Evolutionary conservation across 2,329 filamentous ascomycete genomes (phyloP).

Genomic region (Calonectria naviculata): DNA sequence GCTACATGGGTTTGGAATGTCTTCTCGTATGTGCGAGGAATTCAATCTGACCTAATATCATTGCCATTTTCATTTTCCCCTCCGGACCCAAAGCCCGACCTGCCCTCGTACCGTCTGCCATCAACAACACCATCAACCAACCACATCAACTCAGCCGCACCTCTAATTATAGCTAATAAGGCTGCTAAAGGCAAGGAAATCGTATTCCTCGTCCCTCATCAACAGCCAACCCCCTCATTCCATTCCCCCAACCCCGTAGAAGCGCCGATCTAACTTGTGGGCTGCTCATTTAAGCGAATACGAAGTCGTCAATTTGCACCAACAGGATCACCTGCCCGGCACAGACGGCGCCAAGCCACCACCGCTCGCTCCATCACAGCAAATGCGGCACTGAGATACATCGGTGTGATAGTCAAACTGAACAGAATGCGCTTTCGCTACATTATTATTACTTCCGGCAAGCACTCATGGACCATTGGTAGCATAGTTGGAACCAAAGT

Average conservation of each 20-base stretch:
- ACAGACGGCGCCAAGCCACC: conserved; percentile 19
- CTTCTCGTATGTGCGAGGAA: background rate
- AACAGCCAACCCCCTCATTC: background rate
- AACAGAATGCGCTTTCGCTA: background rate
- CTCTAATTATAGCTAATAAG: background rate
- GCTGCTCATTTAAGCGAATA: conserved; percentile 23
- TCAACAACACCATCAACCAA: conserved; percentile 1
- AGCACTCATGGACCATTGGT: conserved; percentile 8
- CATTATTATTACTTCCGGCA: conserved; percentile 25
- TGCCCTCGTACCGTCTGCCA: background rate
- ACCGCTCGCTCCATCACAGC: background rate
- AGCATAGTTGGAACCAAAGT: conserved; percentile 7
- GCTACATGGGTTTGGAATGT: background rate
- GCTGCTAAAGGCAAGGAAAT: background rate
- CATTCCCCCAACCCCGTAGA: conserved; percentile 2
- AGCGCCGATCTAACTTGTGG: conserved; percentile 13
- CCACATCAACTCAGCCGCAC: background rate
- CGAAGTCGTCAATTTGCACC: conserved; percentile 23
- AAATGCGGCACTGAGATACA: background rate
- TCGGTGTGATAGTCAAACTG: background rate
- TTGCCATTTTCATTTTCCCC: background rate
- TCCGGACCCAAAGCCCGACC: background rate
- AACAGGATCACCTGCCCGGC: conserved; percentile 10
- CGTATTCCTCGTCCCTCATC: background rate
- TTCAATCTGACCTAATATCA: background rate